phyloP scores from a whole-genome alignment of 257 asterid species.

The Ilex aquifolium region DNA sequence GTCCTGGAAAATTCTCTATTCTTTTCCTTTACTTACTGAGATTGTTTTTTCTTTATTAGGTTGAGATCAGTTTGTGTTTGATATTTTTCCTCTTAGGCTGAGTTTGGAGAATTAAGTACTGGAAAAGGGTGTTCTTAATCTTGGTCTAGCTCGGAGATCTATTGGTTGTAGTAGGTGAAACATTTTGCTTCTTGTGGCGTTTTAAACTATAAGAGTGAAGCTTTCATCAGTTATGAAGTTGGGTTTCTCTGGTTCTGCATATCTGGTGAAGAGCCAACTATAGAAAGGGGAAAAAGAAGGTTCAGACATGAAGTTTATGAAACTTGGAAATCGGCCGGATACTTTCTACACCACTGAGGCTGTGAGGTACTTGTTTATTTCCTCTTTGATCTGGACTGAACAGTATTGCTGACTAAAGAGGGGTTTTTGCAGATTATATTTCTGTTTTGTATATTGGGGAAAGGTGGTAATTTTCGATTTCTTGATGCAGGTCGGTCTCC shows the following conservation, averaged over 20 bases:
- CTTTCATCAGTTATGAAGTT: slow-evolving; percentile 21
- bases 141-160: slow-evolving; percentile 23
- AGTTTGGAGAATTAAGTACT: background rate
- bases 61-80: slow-evolving; percentile 3
- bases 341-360: slow-evolving; percentile 53
- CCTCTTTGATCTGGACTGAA: background rate
- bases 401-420: too few species aligned
- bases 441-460: too few species aligned
- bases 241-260: slow-evolving; percentile 18
- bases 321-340: slow-evolving; percentile 57
- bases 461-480: too few species aligned
- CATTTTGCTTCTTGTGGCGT: slow-evolving; percentile 25
- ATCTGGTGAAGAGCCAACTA: too few species aligned
- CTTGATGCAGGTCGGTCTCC: slow-evolving; percentile 61
- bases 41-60: background rate
- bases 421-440: too few species aligned
- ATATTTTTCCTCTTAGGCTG: background rate
- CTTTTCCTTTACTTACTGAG: background rate
- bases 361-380: slow-evolving; percentile 31
- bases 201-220: slow-evolving; percentile 15
- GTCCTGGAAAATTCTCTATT: background rate
- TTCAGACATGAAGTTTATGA: slow-evolving; percentile 49
- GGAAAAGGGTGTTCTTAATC: slow-evolving; percentile 3
- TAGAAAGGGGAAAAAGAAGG: background rate
- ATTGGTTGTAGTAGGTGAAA: slow-evolving; percentile 43